Percentiles rank a stretch among this genome's conserved stretches.
phyloP scores from a whole-genome alignment of 2,329 filamentous ascomycete genomes.

The Chaetothyriales sp. region DNA sequence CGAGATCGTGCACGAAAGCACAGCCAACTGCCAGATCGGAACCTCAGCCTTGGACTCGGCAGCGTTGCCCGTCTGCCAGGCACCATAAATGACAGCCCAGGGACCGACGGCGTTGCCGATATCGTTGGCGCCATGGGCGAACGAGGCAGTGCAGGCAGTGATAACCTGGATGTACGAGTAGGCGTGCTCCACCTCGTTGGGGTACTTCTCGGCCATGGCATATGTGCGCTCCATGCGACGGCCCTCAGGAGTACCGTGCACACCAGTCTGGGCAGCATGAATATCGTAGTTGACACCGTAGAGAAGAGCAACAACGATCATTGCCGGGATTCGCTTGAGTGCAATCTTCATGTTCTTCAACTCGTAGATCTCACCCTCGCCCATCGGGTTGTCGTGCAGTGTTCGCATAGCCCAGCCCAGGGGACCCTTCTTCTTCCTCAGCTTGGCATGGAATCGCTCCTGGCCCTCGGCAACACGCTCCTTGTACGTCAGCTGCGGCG shows the following conservation, averaged over 20 bases:
- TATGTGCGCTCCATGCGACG: conserved; percentile 56
- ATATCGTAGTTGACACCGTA: conserved; percentile 75
- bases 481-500: conserved; percentile 41
- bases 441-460: conserved; percentile 45
- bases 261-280: conserved; percentile 57
- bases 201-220: conserved; percentile 46
- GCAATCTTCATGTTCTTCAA: conserved; percentile 50
- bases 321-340: conserved; percentile 53
- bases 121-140: conserved; percentile 59
- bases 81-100: conserved; percentile 55
- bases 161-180: conserved; percentile 41
- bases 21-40: conserved; percentile 61
- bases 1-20: conserved; percentile 48
- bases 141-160: conserved; percentile 36
- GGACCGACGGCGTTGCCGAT: conserved; percentile 56
- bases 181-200: conserved; percentile 53
- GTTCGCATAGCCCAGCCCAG: conserved; percentile 73
- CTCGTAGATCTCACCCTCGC: conserved; percentile 60
- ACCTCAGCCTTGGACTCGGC: conserved; percentile 49
- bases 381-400: conserved; percentile 58
- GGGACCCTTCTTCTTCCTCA: conserved; percentile 47
- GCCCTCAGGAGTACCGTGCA: conserved; percentile 57
- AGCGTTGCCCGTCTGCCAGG: conserved; percentile 49
- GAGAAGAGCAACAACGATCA: conserved; percentile 45
- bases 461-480: conserved; percentile 31